Evolutionary conservation across 345 rosid species (phyloP), one percentile per base, ranked within the genome.

Genomic region (Arabis alpina): DNA sequence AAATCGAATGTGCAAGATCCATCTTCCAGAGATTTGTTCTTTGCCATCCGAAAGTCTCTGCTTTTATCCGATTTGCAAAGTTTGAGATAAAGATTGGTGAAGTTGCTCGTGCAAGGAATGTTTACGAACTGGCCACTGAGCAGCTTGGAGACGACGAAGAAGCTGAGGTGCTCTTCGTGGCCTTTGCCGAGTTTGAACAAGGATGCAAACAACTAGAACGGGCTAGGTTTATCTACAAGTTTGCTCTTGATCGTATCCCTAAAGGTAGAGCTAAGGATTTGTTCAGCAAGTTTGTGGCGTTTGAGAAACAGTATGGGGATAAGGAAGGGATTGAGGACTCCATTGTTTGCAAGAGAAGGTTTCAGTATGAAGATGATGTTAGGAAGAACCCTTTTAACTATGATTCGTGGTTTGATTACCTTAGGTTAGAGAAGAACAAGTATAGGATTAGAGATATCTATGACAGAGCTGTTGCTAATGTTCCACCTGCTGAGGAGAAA

Each of bases 71-170:
- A 40, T 87, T 34, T 30, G 91, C 96, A 0, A 84, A 87, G 76
- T 89, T 87, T 61, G 89, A 89, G 77, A 87, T 85, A 85, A 87
- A 87, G 81, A 72, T 78, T 8, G 85, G 93, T 1, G 91, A 84
- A 67, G 70, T 84, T 37, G 76, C 43, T 0, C 76, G 82, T 32
- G 57, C 84, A 0, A 87, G 89, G 82, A 75, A 64, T 36, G 89
- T 86, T 10, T 85, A 84, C 5, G 96, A 87, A 68, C 77, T 70
- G 3, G 36, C 36, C 11, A 92, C 89, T 0, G 91, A 87, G 77
- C 40, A 57, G 61, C 71, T 89, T 73, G 86, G n/a, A n/a, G n/a
- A n/a, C n/a, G n/a, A n/a, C n/a, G n/a, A n/a, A n/a, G n/a, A n/a
- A n/a, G n/a, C n/a, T n/a, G n/a, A n/a, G n/a, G n/a, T n/a, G n/a